A percentile compares a stretch with the other conserved stretches of the same genome.
These are phyloP conservation scores for Rubia yunnanensis DNA, from an alignment of 257 asterid species.

Conservation along the genomic window DNA sequence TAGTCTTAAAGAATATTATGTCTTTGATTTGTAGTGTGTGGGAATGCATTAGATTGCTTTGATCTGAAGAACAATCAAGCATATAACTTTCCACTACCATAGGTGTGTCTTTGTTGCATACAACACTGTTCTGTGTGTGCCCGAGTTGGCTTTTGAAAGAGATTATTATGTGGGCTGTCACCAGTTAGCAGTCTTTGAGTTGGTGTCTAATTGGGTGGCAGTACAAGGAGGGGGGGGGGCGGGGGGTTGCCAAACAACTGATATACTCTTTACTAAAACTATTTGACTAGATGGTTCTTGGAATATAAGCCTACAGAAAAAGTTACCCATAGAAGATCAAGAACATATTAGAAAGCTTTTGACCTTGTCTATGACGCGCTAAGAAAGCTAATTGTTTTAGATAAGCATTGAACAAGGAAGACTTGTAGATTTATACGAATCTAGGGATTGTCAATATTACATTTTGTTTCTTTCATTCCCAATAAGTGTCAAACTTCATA, in stretches of 20 bases:
- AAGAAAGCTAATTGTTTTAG: not conserved
- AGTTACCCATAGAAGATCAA: not conserved
- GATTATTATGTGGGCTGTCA: not conserved
- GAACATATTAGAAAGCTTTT: not conserved
- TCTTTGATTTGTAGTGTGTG: conserved; percentile 7
- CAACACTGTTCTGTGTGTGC: not conserved
- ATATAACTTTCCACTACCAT: not conserved
- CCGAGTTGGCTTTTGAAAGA: not conserved
- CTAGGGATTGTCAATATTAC: not conserved
- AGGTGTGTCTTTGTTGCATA: not conserved
- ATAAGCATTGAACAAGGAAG: not conserved
- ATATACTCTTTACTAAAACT: not conserved
- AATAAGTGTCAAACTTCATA: not conserved
- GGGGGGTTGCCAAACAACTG: not conserved
- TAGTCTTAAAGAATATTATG: conserved; percentile 1
- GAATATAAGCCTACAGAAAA: not conserved
- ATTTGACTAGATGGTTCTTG: not conserved
- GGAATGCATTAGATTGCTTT: not conserved
- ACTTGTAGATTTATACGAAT: not conserved
- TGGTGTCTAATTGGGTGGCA: not conserved
- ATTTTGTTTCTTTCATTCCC: not conserved
- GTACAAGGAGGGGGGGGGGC: not conserved
- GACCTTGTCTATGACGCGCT: not conserved
- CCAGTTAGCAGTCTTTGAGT: not conserved
- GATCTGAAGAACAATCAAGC: not conserved